Evolutionary conservation across 345 rosid genomes (phyloP).

Genomic region (Geranium brycei): DNA sequence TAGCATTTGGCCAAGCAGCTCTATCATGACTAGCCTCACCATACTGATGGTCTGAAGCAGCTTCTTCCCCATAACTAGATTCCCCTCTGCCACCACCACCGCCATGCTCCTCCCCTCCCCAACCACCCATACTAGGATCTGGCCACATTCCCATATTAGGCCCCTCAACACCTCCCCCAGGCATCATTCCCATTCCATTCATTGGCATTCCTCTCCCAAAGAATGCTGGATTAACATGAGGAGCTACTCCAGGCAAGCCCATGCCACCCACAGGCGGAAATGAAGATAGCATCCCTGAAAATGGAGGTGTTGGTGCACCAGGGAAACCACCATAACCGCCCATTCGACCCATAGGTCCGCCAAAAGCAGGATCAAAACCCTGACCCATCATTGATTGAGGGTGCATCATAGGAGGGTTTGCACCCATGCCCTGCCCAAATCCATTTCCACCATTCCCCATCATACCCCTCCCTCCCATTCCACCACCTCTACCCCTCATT

Average conservation of each 20-base stretch:
- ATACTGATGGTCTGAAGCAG: constrained; percentile 68
- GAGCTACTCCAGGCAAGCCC: constrained; percentile 74
- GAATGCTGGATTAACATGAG: constrained; percentile 79
- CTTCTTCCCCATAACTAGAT: constrained; percentile 82
- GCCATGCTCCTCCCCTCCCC: constrained; percentile 60
- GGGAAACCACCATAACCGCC: constrained; percentile 69
- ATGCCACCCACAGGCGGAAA: constrained; percentile 56
- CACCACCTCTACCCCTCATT: constrained; percentile 55
- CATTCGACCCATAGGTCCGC: constrained; percentile 72
- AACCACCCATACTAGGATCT: constrained; percentile 59
- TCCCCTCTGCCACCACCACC: constrained; percentile 57
- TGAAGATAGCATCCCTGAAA: constrained; percentile 48
- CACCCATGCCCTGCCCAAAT: constrained; percentile 57
- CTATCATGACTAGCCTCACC: constrained; percentile 63
- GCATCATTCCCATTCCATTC: constrained; percentile 77
- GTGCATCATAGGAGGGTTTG: constrained; percentile 54
- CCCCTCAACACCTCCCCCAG: constrained; percentile 44
- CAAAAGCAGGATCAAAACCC: constrained; percentile 81
- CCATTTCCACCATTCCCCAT: constrained; percentile 63
- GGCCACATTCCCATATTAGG: constrained; percentile 77
- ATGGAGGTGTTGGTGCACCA: constrained; percentile 56
- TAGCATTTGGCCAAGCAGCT: constrained; percentile 38
- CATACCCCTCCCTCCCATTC: constrained; percentile 54
- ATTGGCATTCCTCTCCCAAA: constrained; percentile 68
- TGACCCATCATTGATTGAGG: constrained; percentile 66